Evolutionary conservation across 441 rosid genomes (phyloP), one percentile per base, ranked within the genome.

Genomic region (Lepidium campestre): DNA sequence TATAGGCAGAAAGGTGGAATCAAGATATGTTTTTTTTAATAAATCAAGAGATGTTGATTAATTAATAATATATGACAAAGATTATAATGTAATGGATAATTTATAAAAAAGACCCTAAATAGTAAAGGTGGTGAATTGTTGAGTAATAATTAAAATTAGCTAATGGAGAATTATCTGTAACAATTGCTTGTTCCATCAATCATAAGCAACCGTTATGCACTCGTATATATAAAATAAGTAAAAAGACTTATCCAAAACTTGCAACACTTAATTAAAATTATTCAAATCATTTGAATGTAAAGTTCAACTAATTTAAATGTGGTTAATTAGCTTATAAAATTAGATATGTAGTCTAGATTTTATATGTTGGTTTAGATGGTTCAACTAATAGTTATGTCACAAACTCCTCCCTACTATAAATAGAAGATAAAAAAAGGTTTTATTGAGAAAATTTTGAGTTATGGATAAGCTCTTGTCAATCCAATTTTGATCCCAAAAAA

Each of bases 101-200:
- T 48, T 35, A 29, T 34, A 37, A 31, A 42, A 44, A 60, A 60
- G 7, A 41, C 6, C 7, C 35, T n/a, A 15, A 47, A 39, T 23
- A 52, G 41, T 59, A 56, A 72, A 65, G 54, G 39, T 66, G 42
- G 60, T 41, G 15, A 58, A 59, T 66, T 59, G 61, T 20, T 58
- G 55, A 32, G 32, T 53, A 66, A 67, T 67, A 45, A 55, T 62
- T 40, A 19, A 60, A 35, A 11, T 19, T 10, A 36, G 52, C n/a
- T 61, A 73, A 67, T 68, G 77, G 60, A 49, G 23, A 53, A 32
- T 67, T 73, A 74, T 10, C 77, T 74, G 77, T 74, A 54, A 32
- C 23, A 72, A 41, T 59, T 39, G 58, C 41, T 61, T 62, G 65
- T 56, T 62, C 54, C 59, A n/a, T 68, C 64, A 74, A 74, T 74